Evolutionary conservation across 139 green algal genomes (phyloP), one percentile per base, ranked within the genome.

Genomic region (Axilococcus clingmanii): DNA sequence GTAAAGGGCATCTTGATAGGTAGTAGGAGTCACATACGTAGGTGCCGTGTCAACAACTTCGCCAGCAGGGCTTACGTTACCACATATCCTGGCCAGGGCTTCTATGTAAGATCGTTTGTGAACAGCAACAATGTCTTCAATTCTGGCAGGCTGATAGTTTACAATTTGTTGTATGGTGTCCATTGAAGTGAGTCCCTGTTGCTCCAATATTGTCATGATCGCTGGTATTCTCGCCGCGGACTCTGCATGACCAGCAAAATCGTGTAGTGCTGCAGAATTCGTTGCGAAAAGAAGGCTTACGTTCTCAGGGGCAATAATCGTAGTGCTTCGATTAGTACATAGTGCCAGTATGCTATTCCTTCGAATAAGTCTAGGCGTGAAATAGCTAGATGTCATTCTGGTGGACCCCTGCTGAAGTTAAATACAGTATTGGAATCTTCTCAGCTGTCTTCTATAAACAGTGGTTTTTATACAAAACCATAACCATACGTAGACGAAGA

Each of bases 221-320:
- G 80, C 74, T 3, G 57, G 52, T 0, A 80, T 42, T 0, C 80
- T 58, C 4, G 57, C 72, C 15, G 65, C 52, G 11, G 60, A 77
- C 57, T 88, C 80, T 0, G 75, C 54, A 38, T 88, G 80, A 12
- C 66, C 66, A 12, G 57, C 61, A 19, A 40, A 57, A 44, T 76
- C 57, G 45, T 79, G 71, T 9, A 25, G 22, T 12, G 54, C 27
- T 11, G 55, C 61, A 2, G 40, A 50, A 3, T 52, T 33, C 6
- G 34, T 52, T 3, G 44, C 65, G 15, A 60, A 72, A 24, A 71
- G 19, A 19, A n/a, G n/a, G n/a, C n/a, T n/a, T n/a, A n/a, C n/a
- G n/a, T n/a, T n/a, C n/a, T n/a, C n/a, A n/a, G n/a, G n/a, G n/a
- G n/a, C n/a, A n/a, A n/a, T n/a, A n/a, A n/a, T n/a, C n/a, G n/a